Base-by-base conservation (phyloP, 768 basidiomycete species). In the Epithele typhae region DNA sequence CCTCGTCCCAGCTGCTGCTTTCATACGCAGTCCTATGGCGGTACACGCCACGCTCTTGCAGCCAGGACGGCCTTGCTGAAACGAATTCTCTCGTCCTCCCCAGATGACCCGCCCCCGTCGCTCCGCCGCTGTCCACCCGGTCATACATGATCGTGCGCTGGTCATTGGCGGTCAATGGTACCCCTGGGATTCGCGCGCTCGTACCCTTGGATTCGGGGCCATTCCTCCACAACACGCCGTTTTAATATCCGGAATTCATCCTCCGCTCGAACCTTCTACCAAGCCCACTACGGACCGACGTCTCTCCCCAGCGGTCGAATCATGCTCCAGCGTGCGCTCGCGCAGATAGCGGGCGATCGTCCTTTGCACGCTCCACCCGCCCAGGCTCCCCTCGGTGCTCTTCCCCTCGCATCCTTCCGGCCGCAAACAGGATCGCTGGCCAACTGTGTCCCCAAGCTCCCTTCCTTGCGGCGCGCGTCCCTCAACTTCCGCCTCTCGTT, bases 211-310 rank as follows among this genome's bases (percentile, higher is more conserved):
- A 44, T 34, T 37, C 39, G 37, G 42, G 47, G 51, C 37, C 45
- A 36, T 19, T 21, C 38, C 42, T 38, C 23, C 32, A 12, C 19
- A 37, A 48, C 51, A 52, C 51, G 46, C 51, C 51, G 11, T 21
- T 48, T 52, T 52, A 37, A 52, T 52, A n/a, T 52, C 51, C 51
- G 51, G 46, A 12, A 45, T 48, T 44, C 40, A 47, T 21, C 25
- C 46, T 45, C 47, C 42, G 15, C 18, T 40, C 38, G 46, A 48
- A 40, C 32, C 30, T 44, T 45, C 46, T 21, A 40, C 23, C 37
- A 27, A 36, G 25, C 46, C 24, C 22, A 15, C 24, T 19, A 48
- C 51, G 51, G 51, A 7, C 50, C 50, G 50, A 46, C 24, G 25
- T 19, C 27, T 35, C 45, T 34, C 40, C n/a, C n/a, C n/a, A n/a